These are phyloP conservation scores for Euphorbia corollata DNA, from an alignment of 441 rosid species.

Conservation along the genomic window DNA sequence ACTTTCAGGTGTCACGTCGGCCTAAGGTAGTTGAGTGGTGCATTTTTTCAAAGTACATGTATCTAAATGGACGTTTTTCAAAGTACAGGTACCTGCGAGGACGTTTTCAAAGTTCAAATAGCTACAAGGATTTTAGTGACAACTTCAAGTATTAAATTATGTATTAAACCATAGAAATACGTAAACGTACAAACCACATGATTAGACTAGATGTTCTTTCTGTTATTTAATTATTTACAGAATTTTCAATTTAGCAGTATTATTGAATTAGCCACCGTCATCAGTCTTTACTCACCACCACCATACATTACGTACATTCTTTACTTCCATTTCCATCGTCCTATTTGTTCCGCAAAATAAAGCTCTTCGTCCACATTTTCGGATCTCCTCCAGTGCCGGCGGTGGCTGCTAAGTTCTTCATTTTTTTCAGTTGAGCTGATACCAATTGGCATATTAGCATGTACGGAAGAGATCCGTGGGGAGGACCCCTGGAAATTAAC, in stretches of 20 bases:
- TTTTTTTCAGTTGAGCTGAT: not conserved
- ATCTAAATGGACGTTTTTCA: no score
- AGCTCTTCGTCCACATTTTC: not conserved
- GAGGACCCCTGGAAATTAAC: conserved; percentile 88
- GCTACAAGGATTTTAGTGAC: no score
- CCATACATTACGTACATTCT: not conserved
- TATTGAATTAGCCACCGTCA: conserved; percentile 14
- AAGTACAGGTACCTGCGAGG: no score
- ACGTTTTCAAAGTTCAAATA: no score
- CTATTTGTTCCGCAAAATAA: not conserved
- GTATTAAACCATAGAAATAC: no score
- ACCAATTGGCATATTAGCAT: conserved; percentile 27
- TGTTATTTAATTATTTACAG: not conserved
- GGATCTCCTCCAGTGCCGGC: conserved; percentile 3
- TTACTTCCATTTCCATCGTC: no score
- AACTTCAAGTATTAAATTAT: no score
- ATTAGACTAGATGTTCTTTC: no score
- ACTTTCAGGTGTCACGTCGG: no score
- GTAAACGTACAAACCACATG: not conserved
- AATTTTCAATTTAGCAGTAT: not conserved
- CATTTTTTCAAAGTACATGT: no score
- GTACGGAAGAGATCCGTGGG: conserved; percentile 99
- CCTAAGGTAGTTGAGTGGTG: no score
- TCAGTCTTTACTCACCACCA: conserved; percentile 3
- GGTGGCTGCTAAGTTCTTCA: not conserved